phyloP scores from a whole-genome alignment of 179 eudicot species.

The Beta corolliflora region DNA sequence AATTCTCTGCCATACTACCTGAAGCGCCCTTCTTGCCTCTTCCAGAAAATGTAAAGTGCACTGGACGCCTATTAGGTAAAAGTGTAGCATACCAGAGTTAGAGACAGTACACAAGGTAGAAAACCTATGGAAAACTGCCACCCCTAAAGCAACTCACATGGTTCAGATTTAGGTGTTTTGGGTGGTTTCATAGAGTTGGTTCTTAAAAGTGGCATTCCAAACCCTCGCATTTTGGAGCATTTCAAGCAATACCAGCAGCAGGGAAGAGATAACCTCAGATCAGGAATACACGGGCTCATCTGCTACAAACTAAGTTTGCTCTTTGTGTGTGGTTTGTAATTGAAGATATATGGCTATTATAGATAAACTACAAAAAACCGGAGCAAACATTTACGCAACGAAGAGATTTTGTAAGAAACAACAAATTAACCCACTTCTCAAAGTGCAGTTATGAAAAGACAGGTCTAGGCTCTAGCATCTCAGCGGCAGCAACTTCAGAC shows the following conservation, averaged over 20 bases:
- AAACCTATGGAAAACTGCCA: not conserved
- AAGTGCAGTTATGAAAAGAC: not conserved
- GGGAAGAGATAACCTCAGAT: not conserved
- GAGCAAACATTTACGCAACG: not conserved
- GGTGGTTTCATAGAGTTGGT: not conserved
- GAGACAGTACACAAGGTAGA: not conserved
- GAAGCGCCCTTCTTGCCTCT: too few species aligned
- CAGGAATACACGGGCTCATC: not conserved
- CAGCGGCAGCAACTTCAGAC: not conserved
- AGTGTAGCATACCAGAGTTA: too few species aligned
- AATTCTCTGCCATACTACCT: too few species aligned
- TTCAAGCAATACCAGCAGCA: not conserved
- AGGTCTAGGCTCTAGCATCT: constrained; percentile 4
- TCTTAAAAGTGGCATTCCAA: not conserved
- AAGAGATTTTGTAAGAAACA: not conserved
- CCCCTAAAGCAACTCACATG: not conserved
- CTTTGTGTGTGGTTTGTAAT: not conserved
- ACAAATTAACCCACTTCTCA: not conserved
- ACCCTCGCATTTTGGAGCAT: not conserved
- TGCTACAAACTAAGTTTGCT: not conserved
- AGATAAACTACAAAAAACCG: not conserved
- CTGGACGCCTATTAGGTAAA: too few species aligned
- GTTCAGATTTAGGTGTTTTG: not conserved
- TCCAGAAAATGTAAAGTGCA: too few species aligned
- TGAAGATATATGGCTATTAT: not conserved